Percentiles rank a stretch among this genome's conserved stretches.
Evolutionary conservation across 2,329 filamentous ascomycete genomes (phyloP).

Genomic region (Zymoseptoria passerinii): DNA sequence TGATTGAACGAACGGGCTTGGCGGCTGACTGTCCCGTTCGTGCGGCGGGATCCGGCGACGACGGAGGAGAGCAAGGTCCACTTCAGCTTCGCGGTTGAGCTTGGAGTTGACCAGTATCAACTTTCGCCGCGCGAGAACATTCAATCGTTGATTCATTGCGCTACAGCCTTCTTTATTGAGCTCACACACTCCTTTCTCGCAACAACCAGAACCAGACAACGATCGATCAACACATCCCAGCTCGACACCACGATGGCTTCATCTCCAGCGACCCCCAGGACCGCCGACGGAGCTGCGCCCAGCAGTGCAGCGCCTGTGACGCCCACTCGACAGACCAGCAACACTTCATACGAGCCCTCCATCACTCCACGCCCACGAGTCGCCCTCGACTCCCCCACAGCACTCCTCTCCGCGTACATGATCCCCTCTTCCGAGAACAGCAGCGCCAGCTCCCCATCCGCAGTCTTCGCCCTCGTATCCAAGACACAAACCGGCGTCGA

Average conservation of each 20-base stretch:
- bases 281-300: no score
- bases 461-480: background rate
- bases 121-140: no score
- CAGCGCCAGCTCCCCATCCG: background rate
- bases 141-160: no score
- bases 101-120: no score
- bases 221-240: no score
- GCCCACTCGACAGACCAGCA: no score
- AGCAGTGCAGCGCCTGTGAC: no score
- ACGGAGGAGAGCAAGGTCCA: background rate
- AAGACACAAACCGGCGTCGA: background rate
- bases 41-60: background rate
- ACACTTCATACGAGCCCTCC: background rate
- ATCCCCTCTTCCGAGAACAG: background rate
- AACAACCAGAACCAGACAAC: no score
- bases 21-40: background rate
- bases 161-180: no score
- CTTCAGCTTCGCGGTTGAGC: background rate
- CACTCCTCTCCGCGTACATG: background rate
- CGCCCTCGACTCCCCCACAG: background rate
- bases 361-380: background rate
- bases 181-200: no score
- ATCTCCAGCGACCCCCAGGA: no score
- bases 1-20: background rate
- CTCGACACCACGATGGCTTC: no score